phyloP scores from a whole-genome alignment of 441 rosid genomes.

The Adansonia madagascariensis region DNA sequence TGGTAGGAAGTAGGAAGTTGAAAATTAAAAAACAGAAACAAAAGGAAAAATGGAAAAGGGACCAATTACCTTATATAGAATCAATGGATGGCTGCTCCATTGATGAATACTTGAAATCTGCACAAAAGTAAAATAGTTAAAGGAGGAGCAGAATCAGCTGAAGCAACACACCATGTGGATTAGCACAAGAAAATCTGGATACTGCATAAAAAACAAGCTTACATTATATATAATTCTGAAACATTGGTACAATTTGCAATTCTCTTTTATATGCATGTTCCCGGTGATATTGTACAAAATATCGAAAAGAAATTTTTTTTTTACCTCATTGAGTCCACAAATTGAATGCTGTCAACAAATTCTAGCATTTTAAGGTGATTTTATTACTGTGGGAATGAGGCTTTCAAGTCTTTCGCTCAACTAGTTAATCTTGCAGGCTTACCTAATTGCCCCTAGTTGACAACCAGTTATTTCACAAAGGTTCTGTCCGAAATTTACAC shows the following conservation, averaged over 20 bases:
- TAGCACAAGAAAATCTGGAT: slow-evolving; percentile 7
- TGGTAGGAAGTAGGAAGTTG: not conserved
- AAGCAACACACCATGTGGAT: slow-evolving; percentile 8
- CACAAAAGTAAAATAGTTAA: slow-evolving; percentile 32
- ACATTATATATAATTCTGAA: not conserved
- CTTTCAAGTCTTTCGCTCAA: not conserved
- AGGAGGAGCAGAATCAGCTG: slow-evolving; percentile 16
- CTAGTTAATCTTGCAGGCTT: not conserved
- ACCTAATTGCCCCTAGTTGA: not conserved
- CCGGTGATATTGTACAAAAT: not conserved
- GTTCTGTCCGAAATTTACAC: not conserved
- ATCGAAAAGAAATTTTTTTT: not conserved
- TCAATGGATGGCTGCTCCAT: slow-evolving; percentile 38
- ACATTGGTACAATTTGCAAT: not conserved
- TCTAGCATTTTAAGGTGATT: not conserved
- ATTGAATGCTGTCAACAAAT: not conserved
- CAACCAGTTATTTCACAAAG: not conserved
- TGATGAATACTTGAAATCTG: slow-evolving; percentile 48
- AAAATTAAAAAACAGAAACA: not conserved
- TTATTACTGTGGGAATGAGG: not conserved
- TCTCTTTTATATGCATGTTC: slow-evolving; percentile 8
- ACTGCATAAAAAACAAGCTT: not conserved
- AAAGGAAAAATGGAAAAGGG: slow-evolving; percentile 20
- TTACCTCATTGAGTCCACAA: not conserved
- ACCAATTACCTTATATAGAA: slow-evolving; percentile 42